These are phyloP conservation scores for Pythium graminicola DNA, from an alignment of 352 stramenopile species.

Conservation along the genomic window DNA sequence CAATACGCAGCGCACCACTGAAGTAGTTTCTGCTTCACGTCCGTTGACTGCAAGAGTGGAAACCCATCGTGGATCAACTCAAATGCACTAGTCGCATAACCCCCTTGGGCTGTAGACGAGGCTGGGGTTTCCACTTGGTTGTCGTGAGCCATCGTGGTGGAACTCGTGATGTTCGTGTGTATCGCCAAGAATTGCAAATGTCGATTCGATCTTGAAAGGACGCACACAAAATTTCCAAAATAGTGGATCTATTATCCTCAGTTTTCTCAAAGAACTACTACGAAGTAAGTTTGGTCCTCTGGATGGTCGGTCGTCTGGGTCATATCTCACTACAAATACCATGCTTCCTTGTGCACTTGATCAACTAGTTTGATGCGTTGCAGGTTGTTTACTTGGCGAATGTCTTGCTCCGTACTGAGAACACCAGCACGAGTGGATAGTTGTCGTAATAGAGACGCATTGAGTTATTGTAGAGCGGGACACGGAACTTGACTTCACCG, in stretches of 20 bases:
- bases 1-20: conserved; percentile 37
- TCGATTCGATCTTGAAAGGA: conserved; percentile 5
- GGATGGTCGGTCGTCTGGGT: too few relatives aligned
- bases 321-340: not conserved
- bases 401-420: conserved; percentile 76
- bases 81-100: conserved; percentile 25
- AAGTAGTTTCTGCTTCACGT: conserved; percentile 66
- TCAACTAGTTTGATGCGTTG: too few relatives aligned
- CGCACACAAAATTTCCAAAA: conserved; percentile 1
- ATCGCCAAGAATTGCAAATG: not conserved
- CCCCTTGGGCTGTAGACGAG: too few relatives aligned
- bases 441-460: conserved; percentile 70
- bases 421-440: conserved; percentile 62
- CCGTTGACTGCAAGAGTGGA: conserved; percentile 33
- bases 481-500: conserved; percentile 64
- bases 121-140: conserved; percentile 12
- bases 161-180: not conserved
- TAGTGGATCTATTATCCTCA: conserved; percentile 11
- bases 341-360: too few relatives aligned
- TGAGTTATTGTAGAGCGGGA: conserved; percentile 75
- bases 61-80: conserved; percentile 44
- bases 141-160: not conserved
- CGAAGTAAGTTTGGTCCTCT: too few relatives aligned
- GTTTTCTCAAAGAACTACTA: conserved; percentile 3
- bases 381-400: conserved; percentile 78